A percentile compares a stretch with the other conserved stretches of the same genome.
Conservation (phyloP, 305 asterid species). For the Rubia peregrina region DNA sequence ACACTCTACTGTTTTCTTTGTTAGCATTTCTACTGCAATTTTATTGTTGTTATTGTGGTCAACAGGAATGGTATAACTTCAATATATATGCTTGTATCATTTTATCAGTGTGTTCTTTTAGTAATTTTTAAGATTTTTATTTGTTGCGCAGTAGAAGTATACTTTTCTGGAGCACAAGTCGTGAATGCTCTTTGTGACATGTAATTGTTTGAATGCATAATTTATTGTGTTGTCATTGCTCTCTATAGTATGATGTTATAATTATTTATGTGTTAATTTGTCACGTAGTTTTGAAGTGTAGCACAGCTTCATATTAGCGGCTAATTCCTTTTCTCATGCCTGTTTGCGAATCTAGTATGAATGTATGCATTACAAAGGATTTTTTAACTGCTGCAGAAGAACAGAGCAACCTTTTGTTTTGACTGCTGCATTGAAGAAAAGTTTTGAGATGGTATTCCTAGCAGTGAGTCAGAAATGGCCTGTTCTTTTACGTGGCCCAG, state of each 20-base stretch:
- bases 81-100: neutral
- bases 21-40: neutral
- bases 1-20: neutral
- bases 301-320: neutral
- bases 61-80: neutral
- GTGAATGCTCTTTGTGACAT: neutral
- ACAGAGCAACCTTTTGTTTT: conserved; percentile 53
- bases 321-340: neutral
- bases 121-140: neutral
- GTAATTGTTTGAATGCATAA: neutral
- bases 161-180: neutral
- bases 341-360: neutral
- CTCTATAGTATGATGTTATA: neutral
- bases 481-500: conserved; percentile 89
- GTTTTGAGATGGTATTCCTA: conserved; percentile 73
- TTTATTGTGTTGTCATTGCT: neutral
- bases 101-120: neutral
- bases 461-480: conserved; percentile 97
- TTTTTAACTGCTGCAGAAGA: conserved; percentile 30
- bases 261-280: neutral
- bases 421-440: conserved; percentile 55
- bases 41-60: neutral
- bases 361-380: neutral
- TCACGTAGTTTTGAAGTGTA: neutral
- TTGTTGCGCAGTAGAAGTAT: neutral